These are phyloP conservation scores for Evernia prunastri DNA, from an alignment of 495 filamentous ascomycete species.

Conservation along the genomic window DNA sequence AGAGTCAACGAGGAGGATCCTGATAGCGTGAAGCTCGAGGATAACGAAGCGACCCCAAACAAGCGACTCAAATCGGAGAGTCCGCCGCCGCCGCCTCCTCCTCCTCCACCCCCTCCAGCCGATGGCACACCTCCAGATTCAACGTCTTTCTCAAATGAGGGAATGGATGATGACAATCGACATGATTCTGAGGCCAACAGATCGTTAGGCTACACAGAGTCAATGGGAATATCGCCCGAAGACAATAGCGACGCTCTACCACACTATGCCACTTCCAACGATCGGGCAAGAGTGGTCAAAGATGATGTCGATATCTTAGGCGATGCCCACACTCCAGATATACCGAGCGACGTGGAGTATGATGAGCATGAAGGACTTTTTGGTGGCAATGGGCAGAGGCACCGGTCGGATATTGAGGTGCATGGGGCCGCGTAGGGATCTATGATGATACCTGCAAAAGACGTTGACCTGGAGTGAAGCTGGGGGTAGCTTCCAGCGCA, in stretches of 20 bases:
- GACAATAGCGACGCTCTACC: neutral
- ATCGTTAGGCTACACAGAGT: neutral
- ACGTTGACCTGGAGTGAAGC: neutral
- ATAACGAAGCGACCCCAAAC: conserved; percentile 29
- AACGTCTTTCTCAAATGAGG: neutral
- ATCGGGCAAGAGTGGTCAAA: neutral
- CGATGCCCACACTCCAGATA: conserved; percentile 9
- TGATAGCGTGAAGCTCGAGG: conserved; percentile 26
- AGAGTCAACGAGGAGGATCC: conserved; percentile 35
- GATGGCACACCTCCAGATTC: conserved; percentile 1
- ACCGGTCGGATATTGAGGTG: conserved; percentile 4
- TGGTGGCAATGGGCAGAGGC: neutral
- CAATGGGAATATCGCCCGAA: conserved; percentile 3
- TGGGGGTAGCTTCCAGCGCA: neutral
- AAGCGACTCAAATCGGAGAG: conserved; percentile 34
- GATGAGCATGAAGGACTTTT: conserved; percentile 6
- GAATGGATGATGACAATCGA: conserved; percentile 2
- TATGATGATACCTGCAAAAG: neutral
- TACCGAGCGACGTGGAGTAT: neutral
- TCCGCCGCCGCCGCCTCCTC: conserved; percentile 42
- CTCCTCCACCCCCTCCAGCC: conserved; percentile 39
- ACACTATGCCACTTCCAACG: neutral
- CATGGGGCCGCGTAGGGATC: conserved; percentile 9
- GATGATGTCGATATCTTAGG: conserved; percentile 5
- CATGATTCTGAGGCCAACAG: neutral